phyloP scores from a whole-genome alignment of 2,329 filamentous ascomycete genomes.

The Colletotrichum salicis region DNA sequence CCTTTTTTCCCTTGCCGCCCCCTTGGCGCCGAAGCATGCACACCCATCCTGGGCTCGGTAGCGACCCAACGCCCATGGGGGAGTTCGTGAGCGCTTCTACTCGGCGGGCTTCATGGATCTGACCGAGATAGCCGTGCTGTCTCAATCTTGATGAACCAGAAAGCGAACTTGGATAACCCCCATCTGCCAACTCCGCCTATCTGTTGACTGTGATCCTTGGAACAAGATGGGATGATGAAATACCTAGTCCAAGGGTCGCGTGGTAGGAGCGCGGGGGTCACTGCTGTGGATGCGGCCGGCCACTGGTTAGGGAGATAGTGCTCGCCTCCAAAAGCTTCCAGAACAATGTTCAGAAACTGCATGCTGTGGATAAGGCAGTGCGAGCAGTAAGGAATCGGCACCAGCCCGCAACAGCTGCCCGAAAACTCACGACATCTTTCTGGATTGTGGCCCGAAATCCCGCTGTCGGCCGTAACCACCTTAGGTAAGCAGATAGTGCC shows the following conservation, averaged over 20 bases:
- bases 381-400: background rate
- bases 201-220: conserved; percentile 18
- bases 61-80: background rate
- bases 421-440: background rate
- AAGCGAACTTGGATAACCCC: background rate
- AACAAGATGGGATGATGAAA: conserved; percentile 24
- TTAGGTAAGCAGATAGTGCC: background rate
- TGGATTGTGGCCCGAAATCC: background rate
- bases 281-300: background rate
- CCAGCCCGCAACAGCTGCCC: background rate
- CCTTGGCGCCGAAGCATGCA: conserved; percentile 14
- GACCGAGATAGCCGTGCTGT: conserved; percentile 9
- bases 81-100: background rate
- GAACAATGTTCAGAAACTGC: background rate
- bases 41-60: background rate
- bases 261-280: conserved; percentile 9
- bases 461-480: too few relatives aligned
- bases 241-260: conserved; percentile 1
- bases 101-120: background rate
- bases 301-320: conserved; percentile 16
- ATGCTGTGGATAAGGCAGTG: background rate
- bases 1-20: background rate
- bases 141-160: background rate
- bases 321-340: conserved; percentile 15
- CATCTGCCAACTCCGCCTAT: conserved; percentile 1